These are phyloP conservation scores for Spergularia marina DNA, from an alignment of 148 eudicot genomes.

Conservation along the genomic window DNA sequence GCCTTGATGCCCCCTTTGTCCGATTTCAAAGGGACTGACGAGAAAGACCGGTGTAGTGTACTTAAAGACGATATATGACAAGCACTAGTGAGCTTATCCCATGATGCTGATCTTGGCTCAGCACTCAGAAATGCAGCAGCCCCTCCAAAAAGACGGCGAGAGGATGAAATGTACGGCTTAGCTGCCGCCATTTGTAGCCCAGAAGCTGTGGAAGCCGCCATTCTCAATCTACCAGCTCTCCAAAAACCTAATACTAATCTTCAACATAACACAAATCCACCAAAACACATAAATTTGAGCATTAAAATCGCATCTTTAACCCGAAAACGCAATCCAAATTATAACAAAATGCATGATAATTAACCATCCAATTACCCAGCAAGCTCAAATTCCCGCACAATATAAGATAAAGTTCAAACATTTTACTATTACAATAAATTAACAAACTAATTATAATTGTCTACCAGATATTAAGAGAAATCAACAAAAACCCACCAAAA, in stretches of 20 bases:
- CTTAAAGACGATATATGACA: constrained; percentile 43
- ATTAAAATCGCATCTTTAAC: neutral
- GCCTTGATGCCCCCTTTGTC: constrained; percentile 53
- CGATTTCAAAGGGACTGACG: constrained; percentile 36
- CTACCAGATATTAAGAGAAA: neutral
- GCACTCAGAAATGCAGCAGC: constrained; percentile 37
- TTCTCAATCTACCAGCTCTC: constrained; percentile 29
- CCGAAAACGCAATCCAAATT: neutral
- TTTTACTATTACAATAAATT: neutral
- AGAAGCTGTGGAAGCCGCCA: constrained; percentile 68
- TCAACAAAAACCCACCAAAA: neutral
- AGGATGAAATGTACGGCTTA: constrained; percentile 46
- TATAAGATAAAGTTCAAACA: neutral
- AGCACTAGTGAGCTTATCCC: constrained; percentile 52
- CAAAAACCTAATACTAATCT: constrained; percentile 15
- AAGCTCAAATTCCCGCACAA: neutral
- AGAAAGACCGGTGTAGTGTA: constrained; percentile 40
- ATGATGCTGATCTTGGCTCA: constrained; percentile 34
- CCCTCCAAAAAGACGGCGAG: constrained; percentile 38
- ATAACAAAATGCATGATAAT: neutral
- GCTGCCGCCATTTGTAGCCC: constrained; percentile 57
- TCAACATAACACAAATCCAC: neutral
- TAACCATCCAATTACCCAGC: neutral
- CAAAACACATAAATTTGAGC: neutral
- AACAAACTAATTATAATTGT: no score